Conservation (phyloP, 2,329 filamentous ascomycete species). For the Apiospora hydei region DNA sequence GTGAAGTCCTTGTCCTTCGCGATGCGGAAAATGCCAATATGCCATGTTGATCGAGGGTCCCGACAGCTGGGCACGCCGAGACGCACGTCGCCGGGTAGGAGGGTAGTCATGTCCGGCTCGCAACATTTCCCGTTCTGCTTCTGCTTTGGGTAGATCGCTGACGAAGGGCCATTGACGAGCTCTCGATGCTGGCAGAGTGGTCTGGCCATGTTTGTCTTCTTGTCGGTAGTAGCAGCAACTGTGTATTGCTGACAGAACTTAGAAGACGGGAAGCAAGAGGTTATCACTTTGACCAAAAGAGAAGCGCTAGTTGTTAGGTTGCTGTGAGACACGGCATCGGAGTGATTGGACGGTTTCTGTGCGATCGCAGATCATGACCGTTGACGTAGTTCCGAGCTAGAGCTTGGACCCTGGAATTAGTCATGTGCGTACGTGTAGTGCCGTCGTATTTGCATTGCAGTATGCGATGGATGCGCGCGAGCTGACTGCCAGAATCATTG, state of each 20-base stretch:
- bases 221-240: not conserved
- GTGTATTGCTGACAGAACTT: not conserved
- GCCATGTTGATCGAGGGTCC: slow-evolving; percentile 3
- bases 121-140: not conserved
- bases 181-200: not conserved
- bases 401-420: slow-evolving; percentile 8
- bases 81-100: not conserved
- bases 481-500: not conserved
- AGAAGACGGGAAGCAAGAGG: not conserved
- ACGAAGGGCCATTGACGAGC: not conserved
- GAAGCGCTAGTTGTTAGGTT: not conserved
- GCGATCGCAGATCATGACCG: slow-evolving; percentile 6
- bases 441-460: too few relatives aligned
- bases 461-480: not conserved
- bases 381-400: slow-evolving; percentile 8
- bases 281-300: not conserved
- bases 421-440: not conserved
- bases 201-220: too few relatives aligned
- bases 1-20: not conserved
- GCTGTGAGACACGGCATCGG: not conserved
- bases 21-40: not conserved
- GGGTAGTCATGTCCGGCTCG: not conserved
- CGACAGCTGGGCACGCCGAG: not conserved
- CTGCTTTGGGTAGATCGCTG: not conserved
- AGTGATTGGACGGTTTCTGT: slow-evolving; percentile 10